Evolutionary conservation across 163 green algal genomes (phyloP).

Genomic region (Scenedesmus sp.): DNA sequence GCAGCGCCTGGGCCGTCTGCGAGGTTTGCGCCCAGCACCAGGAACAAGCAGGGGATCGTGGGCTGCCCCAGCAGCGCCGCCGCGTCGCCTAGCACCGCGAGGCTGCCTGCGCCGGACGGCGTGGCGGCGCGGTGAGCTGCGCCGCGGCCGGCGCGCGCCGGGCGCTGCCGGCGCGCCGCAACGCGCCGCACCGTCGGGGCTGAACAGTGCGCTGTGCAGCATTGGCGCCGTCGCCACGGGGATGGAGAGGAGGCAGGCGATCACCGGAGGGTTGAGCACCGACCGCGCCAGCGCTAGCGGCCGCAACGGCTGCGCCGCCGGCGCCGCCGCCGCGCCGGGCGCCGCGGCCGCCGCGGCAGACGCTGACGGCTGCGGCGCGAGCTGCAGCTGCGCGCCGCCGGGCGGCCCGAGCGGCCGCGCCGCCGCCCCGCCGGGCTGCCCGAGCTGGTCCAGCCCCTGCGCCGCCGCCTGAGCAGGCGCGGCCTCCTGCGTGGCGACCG

Average conservation of each 20-base stretch:
- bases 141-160: neutral
- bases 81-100: constrained; percentile 12
- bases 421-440: too few species aligned
- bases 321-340: too few species aligned
- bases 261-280: constrained; percentile 26
- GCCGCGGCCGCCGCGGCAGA: too few species aligned
- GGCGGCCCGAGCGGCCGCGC: too few species aligned
- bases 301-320: too few species aligned
- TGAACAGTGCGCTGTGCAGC: constrained; percentile 27
- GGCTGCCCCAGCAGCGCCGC: constrained; percentile 13
- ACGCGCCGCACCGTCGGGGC: constrained; percentile 5
- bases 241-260: constrained; percentile 34
- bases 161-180: neutral
- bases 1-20: constrained; percentile 34
- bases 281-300: neutral
- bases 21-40: constrained; percentile 45
- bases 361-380: too few species aligned
- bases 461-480: too few species aligned
- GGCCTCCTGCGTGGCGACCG: too few species aligned
- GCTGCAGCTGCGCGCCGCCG: too few species aligned
- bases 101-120: neutral
- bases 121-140: neutral
- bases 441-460: too few species aligned
- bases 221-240: constrained; percentile 23
- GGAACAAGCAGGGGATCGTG: constrained; percentile 39